phyloP scores from a whole-genome alignment of 202 grass and related monocot species.

The Zizania palustris region DNA sequence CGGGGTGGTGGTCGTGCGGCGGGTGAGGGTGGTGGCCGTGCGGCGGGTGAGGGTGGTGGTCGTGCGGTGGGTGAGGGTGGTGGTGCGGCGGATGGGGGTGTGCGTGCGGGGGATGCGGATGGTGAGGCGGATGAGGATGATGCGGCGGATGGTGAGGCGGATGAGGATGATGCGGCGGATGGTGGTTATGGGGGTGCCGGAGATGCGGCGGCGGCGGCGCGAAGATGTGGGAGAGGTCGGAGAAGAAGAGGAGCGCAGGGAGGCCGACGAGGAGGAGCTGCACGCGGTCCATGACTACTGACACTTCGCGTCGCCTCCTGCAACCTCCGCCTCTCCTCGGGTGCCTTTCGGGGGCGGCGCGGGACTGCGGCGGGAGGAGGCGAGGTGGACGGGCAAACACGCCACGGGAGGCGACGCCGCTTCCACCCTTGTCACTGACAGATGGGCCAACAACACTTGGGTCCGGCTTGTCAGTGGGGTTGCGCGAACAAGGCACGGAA shows the following conservation, averaged over 20 bases:
- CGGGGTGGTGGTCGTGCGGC: constrained; percentile 13
- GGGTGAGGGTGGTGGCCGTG: neutral
- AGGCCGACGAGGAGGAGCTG: constrained; percentile 86
- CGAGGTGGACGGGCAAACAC: neutral
- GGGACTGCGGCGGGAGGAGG: no score
- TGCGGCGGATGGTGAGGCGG: constrained; percentile 51
- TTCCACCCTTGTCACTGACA: neutral
- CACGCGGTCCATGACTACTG: constrained; percentile 65
- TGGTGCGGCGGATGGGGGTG: constrained; percentile 47
- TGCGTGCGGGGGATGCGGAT: constrained; percentile 29
- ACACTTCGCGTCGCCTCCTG: constrained; percentile 9
- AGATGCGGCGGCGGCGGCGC: constrained; percentile 65
- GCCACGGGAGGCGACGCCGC: neutral
- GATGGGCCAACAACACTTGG: constrained; percentile 8
- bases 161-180: no score
- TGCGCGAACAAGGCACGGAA: neutral
- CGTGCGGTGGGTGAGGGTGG: constrained; percentile 26
- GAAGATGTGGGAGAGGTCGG: constrained; percentile 86
- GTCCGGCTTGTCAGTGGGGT: neutral
- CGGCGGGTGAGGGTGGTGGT: neutral
- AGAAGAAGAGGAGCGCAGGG: constrained; percentile 83
- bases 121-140: no score
- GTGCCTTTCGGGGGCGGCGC: neutral
- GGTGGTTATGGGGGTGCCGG: constrained; percentile 26
- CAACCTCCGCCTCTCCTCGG: neutral